Base-by-base conservation (phyloP, 192 early-diverging fungal genomes). In the Gamsiella multidivaricata region DNA sequence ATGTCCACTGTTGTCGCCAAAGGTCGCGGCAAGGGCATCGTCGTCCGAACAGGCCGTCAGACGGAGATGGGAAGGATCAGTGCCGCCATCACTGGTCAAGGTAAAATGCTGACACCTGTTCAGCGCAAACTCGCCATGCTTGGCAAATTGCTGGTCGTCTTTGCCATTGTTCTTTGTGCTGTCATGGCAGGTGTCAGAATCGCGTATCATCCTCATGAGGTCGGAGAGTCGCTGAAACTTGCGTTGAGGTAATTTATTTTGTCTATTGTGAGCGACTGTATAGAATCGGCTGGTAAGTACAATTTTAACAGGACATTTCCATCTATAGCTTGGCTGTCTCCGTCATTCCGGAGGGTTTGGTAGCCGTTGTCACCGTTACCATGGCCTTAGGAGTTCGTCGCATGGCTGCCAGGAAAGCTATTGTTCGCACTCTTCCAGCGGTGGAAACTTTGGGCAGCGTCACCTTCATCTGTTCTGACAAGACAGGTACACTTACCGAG, bases 31-130 rank as follows among this genome's bases (percentile, higher is more conserved):
- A 93, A 94, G 52, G 97, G 95, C 25, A 87, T 99, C 50, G 97
- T 98, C 14, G 95, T 96, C 23, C 86, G 96, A 56, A 96, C 93
- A 6, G 97, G 96, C 43, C 63, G 84, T 29, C 72, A 82, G 33
- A 97, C 96, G 23, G 97, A 99, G 83, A 97, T 99, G 67, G 97
- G 97, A 34, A 92, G 93, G 70, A 98, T 99, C 65, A 93, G 90
- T 80, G 88, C 88, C 5, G 95, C 96, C 22, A 96, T 99, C 65
- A 88, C 86, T 39, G 83, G 84, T 37, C 85, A 86, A 15, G 49
- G 82, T 5, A 82, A 86, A 51, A 72, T 82, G 29, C 75, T 80
- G 65, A 93, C 92, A 26, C 89, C 89, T 12, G 88, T 93, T 58
- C 92, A 93, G 72, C 83, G 82, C 36, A 91, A 92, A 76, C 84